These are phyloP conservation scores for Simmondsia chinensis DNA, from an alignment of 148 eudicot genomes.

Conservation along the genomic window DNA sequence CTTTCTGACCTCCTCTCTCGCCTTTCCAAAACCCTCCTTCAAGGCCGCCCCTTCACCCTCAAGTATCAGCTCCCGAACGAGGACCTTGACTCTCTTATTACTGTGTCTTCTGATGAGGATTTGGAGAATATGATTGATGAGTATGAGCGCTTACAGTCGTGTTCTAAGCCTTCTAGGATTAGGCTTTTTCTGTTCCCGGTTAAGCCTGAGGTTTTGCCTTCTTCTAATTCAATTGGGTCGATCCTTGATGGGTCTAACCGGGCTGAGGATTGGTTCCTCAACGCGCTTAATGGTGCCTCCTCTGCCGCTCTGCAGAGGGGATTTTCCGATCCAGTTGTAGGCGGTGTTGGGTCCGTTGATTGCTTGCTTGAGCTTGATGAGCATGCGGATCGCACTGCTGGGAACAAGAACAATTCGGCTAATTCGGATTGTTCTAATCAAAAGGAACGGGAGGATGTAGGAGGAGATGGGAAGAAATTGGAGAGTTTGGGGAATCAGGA, in stretches of 20 bases:
- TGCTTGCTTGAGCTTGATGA: slow-evolving; percentile 60
- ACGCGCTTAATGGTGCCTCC: slow-evolving; percentile 56
- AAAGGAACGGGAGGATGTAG: slow-evolving; percentile 8
- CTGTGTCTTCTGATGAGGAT: slow-evolving; percentile 73
- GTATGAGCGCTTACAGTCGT: slow-evolving; percentile 43
- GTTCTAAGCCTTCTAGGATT: slow-evolving; percentile 25
- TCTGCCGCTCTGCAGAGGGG: slow-evolving; percentile 19
- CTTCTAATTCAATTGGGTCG: slow-evolving; percentile 37
- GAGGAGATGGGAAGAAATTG: slow-evolving; percentile 4
- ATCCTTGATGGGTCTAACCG: slow-evolving; percentile 36
- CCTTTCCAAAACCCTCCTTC: slow-evolving; percentile 45
- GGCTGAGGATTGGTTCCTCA: slow-evolving; percentile 76
- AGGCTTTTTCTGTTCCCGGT: slow-evolving; percentile 59
- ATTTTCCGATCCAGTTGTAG: slow-evolving; percentile 49
- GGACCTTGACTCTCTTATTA: slow-evolving; percentile 79
- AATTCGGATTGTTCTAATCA: slow-evolving; percentile 7
- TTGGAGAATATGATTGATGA: slow-evolving; percentile 84
- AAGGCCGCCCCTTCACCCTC: slow-evolving; percentile 25
- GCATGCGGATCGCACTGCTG: too few species aligned
- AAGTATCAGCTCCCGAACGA: slow-evolving; percentile 80
- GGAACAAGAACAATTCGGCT: slow-evolving; percentile 5
- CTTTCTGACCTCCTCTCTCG: slow-evolving; percentile 35
- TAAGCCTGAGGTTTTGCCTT: slow-evolving; percentile 21
- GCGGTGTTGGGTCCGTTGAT: too few species aligned
- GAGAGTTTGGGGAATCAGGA: too few species aligned